Evolutionary conservation across 2,329 filamentous ascomycete species (phyloP).

Genomic region (Hypomyces perniciosus): DNA sequence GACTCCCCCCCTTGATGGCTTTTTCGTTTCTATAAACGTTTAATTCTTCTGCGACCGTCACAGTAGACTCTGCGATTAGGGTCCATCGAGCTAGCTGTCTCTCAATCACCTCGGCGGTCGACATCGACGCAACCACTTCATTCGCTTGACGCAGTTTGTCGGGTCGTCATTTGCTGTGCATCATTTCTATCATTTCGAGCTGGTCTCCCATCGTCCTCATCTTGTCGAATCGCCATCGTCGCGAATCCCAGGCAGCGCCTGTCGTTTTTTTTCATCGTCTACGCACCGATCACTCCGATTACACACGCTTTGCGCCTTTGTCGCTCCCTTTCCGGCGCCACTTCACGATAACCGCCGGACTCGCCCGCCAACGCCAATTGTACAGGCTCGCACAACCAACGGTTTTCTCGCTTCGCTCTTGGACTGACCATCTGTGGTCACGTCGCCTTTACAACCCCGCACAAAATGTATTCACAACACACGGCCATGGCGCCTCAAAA

Average conservation of each 20-base stretch:
- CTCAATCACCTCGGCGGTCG: conserved; percentile 37
- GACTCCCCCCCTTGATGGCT: conserved; percentile 22
- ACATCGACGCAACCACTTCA: conserved; percentile 29
- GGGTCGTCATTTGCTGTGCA: conserved; percentile 25
- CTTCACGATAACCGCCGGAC: background rate
- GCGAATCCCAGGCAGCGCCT: conserved; percentile 31
- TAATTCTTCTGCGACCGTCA: conserved; percentile 16
- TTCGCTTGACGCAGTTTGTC: conserved; percentile 40
- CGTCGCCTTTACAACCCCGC: conserved; percentile 10
- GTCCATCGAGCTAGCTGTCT: background rate
- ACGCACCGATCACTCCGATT: background rate
- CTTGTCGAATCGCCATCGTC: conserved; percentile 14
- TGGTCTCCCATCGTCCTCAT: conserved; percentile 36
- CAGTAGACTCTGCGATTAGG: background rate
- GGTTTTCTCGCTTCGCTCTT: background rate
- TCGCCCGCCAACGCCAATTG: conserved; percentile 9
- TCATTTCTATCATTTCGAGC: conserved; percentile 34
- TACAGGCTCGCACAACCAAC: conserved; percentile 5
- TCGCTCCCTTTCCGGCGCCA: background rate
- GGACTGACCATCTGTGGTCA: background rate
- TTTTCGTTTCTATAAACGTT: conserved; percentile 34
- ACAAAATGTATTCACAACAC: conserved; percentile 73
- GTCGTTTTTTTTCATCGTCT: conserved; percentile 8
- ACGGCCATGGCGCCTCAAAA: conserved; percentile 89
- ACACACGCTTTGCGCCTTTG: background rate